These are phyloP conservation scores for Conticribra guillardii DNA, from an alignment of 108 stramenopile genomes.

Conservation along the genomic window DNA sequence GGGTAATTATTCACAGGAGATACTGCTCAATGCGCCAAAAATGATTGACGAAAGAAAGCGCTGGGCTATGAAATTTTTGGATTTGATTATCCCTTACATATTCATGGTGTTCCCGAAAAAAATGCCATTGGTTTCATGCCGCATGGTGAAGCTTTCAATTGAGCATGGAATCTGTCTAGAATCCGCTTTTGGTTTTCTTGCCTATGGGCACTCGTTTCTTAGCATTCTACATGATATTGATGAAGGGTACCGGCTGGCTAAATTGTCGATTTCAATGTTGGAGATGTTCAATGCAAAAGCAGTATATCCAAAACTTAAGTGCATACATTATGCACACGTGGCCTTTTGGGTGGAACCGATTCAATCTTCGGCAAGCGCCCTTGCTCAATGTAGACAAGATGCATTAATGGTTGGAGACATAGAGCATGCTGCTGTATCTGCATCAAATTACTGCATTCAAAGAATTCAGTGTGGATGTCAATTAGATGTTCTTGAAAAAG, in stretches of 20 bases:
- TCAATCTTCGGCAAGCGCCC: background rate
- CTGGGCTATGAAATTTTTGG: constrained; percentile 5
- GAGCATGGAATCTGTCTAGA: constrained; percentile 15
- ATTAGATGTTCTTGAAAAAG: constrained; percentile 8
- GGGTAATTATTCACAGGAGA: background rate
- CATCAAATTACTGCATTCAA: background rate
- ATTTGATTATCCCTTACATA: background rate
- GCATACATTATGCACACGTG: background rate
- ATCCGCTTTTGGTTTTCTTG: constrained; percentile 12
- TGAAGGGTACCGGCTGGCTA: constrained; percentile 3
- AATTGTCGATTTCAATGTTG: background rate
- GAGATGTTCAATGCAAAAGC: constrained; percentile 13
- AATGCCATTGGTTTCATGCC: background rate
- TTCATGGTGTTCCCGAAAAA: background rate
- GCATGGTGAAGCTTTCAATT: background rate
- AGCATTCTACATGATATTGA: constrained; percentile 18
- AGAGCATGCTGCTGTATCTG: background rate
- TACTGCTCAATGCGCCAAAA: background rate
- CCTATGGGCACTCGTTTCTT: constrained; percentile 1
- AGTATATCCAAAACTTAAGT: constrained; percentile 2
- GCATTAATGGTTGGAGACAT: constrained; percentile 16
- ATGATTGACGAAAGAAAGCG: constrained; percentile 3
- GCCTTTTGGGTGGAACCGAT: constrained; percentile 11
- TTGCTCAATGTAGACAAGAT: background rate
- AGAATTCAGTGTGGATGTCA: constrained; percentile 7